Evolutionary conservation across 805 yeast species (phyloP), one percentile per base, ranked within the genome.

Genomic region (Barnettozyma botsteinii): DNA sequence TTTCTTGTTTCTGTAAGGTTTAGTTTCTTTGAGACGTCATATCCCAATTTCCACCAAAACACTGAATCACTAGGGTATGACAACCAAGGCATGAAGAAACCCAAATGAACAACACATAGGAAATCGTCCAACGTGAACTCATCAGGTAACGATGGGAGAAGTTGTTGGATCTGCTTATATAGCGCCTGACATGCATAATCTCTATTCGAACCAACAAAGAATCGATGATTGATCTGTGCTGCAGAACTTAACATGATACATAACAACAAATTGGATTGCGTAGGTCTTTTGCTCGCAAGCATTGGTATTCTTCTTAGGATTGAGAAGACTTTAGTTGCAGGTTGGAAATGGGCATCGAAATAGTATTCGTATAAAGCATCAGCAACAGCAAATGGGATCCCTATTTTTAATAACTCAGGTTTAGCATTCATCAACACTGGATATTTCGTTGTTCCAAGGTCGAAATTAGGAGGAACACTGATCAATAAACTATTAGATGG

Each of bases 1-100:
- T 26, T 20, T n/a, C 40, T 32, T 18, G 26, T 26, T 14, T 37
- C 41, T 31, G 43, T 39, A 11, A 53, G 37, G 2, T 28, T 37
- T 13, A 49, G 27, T 2, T 7, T 10, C 4, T 21, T 15, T 4
- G 47, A 41, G 5, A 52, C 33, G 4, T 46, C 42, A 38, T 48
- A 47, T 9, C 52, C 42, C 17, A 50, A 18, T 31, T 40, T 38
- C 56, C 56, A 52, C 59, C 59, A 55, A 13, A 40, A 43, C 1
- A 49, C 41, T 10, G 54, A 49, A 33, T 55, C 57, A 41, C 40
- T 46, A 7, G 55, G 47, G 31, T 48, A 52, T 0, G 54, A 40
- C 26, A 53, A 24, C 56, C 56, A 55, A 5, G 57, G 56, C 49
- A 52, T 55, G 23, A 48, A 38, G 30, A 47, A 55, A 4, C 49